phyloP scores from a whole-genome alignment of 83 land plant species.

The Thuja plicata region DNA sequence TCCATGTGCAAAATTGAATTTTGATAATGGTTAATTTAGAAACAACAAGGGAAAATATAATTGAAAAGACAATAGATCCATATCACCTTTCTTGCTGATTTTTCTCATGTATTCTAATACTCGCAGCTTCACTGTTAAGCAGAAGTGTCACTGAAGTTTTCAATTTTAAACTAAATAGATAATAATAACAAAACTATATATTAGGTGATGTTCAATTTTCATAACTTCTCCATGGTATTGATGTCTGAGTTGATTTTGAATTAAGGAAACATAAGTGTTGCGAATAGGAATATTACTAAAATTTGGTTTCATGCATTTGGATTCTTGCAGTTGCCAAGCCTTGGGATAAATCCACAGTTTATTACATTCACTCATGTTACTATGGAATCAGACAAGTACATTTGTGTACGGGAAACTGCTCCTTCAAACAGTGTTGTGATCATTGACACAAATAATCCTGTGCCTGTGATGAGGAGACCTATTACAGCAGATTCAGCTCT shows the following conservation, averaged over 20 bases:
- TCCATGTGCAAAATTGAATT: background rate
- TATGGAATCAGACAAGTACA: constrained; percentile 99
- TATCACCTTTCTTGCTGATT: background rate
- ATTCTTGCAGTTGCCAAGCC: constrained; percentile 72
- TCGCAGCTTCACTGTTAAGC: background rate
- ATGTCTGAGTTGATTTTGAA: background rate
- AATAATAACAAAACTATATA: background rate
- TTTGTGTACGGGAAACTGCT: constrained; percentile 94
- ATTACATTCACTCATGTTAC: constrained; percentile 96
- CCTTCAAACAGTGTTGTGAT: constrained; percentile 96
- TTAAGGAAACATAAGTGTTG: background rate
- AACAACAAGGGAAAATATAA: background rate
- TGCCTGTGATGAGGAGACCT: constrained; percentile 93
- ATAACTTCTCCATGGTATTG: background rate
- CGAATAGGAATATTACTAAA: background rate
- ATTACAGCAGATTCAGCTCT: constrained; percentile 99
- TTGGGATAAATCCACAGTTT: constrained; percentile 87
- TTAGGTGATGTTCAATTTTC: background rate
- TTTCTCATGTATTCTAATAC: background rate
- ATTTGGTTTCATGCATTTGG: background rate
- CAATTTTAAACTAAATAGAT: background rate
- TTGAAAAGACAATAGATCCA: background rate
- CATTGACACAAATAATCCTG: constrained; percentile 87
- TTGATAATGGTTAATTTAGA: background rate
- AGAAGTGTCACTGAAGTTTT: background rate